Base-by-base conservation (phyloP, 2,329 filamentous ascomycete genomes). In the Celoporthe dispersa region DNA sequence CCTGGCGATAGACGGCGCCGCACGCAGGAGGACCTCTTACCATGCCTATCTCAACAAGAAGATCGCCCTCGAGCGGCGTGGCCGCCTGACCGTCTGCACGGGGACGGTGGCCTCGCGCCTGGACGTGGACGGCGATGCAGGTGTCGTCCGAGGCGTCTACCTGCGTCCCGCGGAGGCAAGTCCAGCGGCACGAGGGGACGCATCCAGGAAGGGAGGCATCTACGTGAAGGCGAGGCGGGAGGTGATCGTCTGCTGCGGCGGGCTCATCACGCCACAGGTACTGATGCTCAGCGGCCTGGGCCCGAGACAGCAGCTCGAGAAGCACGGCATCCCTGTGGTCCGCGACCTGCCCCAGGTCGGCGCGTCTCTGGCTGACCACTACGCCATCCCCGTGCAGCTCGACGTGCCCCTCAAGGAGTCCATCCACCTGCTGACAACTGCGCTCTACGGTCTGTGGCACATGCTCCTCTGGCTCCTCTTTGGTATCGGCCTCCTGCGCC, bases 211-310 rank as follows among this genome's bases (percentile, higher is more conserved):
- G 6, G 16, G 41, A 6, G 70, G 75, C 9, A 73, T 69, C 57
- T 70, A 75, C 31, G 76, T 77, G 25, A 72, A 73, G 31, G 77
- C 76, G 0, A 69, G 70, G 3, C 73, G 77, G 0, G 79, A 80
- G 61, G 76, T 80, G 16, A 76, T 80, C 7, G 28, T 81, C 5
- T 77, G 76, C 70, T 73, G 72, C 14, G 77, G 78, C 3, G 72
- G 77, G 2, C 63, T 77, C 5, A 76, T 76, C 25, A 75, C 76
- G 0, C 78, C 79, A 0, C 78, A 80, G 66, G 61, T 80, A 16
- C 74, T 81, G 1, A 73, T 78, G 71, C 70, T 55, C 28, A 80
- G 79, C 69, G 78, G 79, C 8, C 75, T 80, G 16, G 79, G 79
- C 0, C 76, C 78, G 2, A 69, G 39, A 4, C 16, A 16, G 35